Conservation (phyloP, 1,284 basidiomycete genomes). For the Pholiota adiposa region DNA sequence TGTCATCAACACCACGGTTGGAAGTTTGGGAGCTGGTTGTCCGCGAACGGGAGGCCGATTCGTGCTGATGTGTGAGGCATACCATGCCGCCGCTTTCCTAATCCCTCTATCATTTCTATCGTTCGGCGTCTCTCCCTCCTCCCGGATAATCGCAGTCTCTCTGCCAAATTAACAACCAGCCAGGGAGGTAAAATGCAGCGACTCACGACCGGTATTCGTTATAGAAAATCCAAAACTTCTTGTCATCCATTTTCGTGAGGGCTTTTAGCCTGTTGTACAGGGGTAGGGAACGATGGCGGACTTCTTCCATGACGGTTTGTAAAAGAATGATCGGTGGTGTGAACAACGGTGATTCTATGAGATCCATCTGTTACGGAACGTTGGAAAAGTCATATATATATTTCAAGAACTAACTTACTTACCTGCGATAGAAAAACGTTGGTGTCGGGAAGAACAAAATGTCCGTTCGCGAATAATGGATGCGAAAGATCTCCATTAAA, state of each 20-base stretch:
- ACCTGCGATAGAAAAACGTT: slow-evolving; percentile 95
- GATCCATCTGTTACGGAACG: slow-evolving; percentile 75
- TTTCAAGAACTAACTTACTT: slow-evolving; percentile 25
- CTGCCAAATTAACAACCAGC: slow-evolving; percentile 41
- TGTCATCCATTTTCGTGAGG: slow-evolving; percentile 81
- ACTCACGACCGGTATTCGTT: slow-evolving; percentile 84
- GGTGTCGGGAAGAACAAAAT: slow-evolving; percentile 93
- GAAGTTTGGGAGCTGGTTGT: slow-evolving; percentile 44
- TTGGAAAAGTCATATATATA: background rate
- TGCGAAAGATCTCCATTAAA: slow-evolving; percentile 54
- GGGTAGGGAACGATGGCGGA: slow-evolving; percentile 92
- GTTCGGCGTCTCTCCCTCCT: slow-evolving; percentile 82
- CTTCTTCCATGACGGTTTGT: slow-evolving; percentile 96
- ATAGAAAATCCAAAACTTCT: slow-evolving; percentile 86
- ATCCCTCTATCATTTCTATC: slow-evolving; percentile 95
- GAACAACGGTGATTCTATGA: slow-evolving; percentile 80
- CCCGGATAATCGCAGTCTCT: slow-evolving; percentile 77
- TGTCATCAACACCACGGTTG: slow-evolving; percentile 80
- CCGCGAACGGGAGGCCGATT: slow-evolving; percentile 58
- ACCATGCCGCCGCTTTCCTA: slow-evolving; percentile 85
- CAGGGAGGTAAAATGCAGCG: slow-evolving; percentile 23
- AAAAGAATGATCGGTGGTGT: slow-evolving; percentile 84
- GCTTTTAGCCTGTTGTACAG: slow-evolving; percentile 91
- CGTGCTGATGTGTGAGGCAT: slow-evolving; percentile 71
- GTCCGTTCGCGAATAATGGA: slow-evolving; percentile 61